Base-by-base conservation (phyloP, 1,139 yeast species). In the Debaryomycetaceae sp. region DNA sequence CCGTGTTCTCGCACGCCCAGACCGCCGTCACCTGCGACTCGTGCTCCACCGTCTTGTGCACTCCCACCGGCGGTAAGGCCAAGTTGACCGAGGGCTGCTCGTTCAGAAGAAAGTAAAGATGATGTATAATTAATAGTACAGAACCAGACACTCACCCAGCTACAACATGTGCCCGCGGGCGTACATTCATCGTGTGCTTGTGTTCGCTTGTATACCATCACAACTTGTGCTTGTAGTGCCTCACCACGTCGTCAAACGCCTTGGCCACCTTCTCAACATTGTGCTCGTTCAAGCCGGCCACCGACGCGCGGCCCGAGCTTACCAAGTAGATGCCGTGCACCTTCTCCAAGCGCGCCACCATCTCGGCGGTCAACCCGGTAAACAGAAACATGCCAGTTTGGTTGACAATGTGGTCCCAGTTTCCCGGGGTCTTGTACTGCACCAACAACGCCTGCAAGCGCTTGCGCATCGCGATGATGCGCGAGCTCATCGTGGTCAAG, bases 11-110 rank as follows among this genome's bases (percentile, higher is more conserved):
- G 51, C 98, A 91, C 74, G 97, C 98, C 48, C 98, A 91, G 78
- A 91, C 97, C 54, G 97, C 96, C 56, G 98, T 91, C 64, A 84
- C 96, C 63, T 91, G 98, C 78, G 97, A 93, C 62, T 81, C 94
- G 48, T 91, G 98, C 74, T 83, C 97, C 56, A 89, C 96, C 51
- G 96, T 91, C 49, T 84, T 91, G 63, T 89, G 97, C 75, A 84
- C 93, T 65, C 98, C 98, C 64, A 86, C 97, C 51, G 98, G 98
- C 78, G 98, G 98, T 78, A 91, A 91, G 81, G 96, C 97, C 62
- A 88, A 85, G 75, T 83, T 91, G 70, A 85, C 97, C 55, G 98
- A 91, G 77, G 98, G 98, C 66, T 83, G 93, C 64, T 91, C 98
- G 60, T 91, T 86, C 94, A 88, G 98, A 83, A 85, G 85, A 76